Evolutionary conservation across 139 green algal species (phyloP).

Genomic region (Pseudopediastrum boryanum): DNA sequence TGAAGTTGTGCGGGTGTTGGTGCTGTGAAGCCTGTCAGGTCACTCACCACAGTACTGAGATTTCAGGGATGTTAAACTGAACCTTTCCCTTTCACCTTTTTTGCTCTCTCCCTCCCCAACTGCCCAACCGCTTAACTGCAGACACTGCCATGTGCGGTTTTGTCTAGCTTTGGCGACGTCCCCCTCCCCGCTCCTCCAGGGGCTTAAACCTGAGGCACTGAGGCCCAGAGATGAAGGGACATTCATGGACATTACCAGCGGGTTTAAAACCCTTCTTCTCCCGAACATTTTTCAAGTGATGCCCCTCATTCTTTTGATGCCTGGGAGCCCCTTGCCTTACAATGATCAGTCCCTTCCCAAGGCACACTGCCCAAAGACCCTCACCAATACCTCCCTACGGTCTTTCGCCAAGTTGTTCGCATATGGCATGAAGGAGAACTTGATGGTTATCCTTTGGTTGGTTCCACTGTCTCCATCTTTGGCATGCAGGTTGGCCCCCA

Average conservation of each 20-base stretch:
- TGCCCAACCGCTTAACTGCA: too few species aligned
- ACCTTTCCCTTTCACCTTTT: too few species aligned
- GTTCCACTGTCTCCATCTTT: not conserved
- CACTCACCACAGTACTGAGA: not conserved
- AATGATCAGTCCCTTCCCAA: not conserved
- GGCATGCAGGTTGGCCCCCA: slow-evolving; percentile 23
- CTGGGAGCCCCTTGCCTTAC: not conserved
- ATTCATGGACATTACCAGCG: too few species aligned
- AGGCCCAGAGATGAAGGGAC: too few species aligned
- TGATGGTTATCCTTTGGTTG: not conserved
- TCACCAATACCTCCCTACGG: not conserved
- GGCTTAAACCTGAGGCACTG: too few species aligned
- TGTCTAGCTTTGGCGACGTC: too few species aligned
- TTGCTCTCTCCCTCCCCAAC: too few species aligned
- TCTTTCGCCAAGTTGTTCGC: not conserved
- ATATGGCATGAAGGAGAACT: not conserved
- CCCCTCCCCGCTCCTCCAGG: too few species aligned
- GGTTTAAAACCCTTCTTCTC: too few species aligned
- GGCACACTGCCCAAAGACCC: not conserved
- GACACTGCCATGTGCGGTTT: too few species aligned
- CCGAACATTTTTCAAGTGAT: too few species aligned
- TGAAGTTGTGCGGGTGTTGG: not conserved
- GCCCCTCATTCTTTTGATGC: not conserved
- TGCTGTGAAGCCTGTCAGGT: not conserved
- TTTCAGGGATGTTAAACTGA: too few species aligned